A percentile compares a stretch with the other conserved stretches of the same genome.
These are phyloP conservation scores for Lumnitzera littorea DNA, from an alignment of 345 rosid species.

Conservation along the genomic window DNA sequence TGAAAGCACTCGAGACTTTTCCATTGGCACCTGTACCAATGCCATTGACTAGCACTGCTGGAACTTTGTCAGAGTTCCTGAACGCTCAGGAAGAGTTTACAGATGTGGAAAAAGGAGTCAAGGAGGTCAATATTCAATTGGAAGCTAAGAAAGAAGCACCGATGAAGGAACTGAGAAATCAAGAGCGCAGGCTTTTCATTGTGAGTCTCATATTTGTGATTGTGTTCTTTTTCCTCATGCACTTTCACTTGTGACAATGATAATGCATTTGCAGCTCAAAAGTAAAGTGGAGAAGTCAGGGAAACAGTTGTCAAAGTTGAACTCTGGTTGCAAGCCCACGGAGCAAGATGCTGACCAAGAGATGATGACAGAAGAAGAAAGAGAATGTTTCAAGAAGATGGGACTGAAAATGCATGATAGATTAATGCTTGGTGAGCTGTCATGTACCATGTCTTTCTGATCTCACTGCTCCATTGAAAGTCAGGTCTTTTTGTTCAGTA, in stretches of 20 bases:
- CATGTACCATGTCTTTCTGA: too few species aligned
- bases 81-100: constrained; percentile 37
- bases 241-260: constrained; percentile 6
- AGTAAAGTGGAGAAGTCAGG: constrained; percentile 50
- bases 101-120: constrained; percentile 20
- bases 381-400: constrained; percentile 60
- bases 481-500: too few species aligned
- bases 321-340: constrained; percentile 41
- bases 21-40: constrained; percentile 25
- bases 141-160: constrained; percentile 52
- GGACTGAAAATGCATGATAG: constrained; percentile 58
- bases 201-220: constrained; percentile 26
- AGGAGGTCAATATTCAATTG: constrained; percentile 28
- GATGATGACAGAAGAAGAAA: constrained; percentile 68
- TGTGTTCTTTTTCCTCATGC: constrained; percentile 5
- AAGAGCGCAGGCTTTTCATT: constrained; percentile 56
- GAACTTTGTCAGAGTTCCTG: constrained; percentile 66
- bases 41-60: constrained; percentile 33
- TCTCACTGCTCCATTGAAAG: too few species aligned
- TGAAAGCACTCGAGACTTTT: constrained; percentile 35
- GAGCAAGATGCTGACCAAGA: constrained; percentile 49
- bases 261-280: constrained; percentile 43
- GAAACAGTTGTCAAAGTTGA: constrained; percentile 41
- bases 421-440: constrained; percentile 57
- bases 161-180: constrained; percentile 47